A percentile compares a stretch with the other conserved stretches of the same genome.
Conservation (phyloP, 371 early-diverging fungal species). For the Nematocida ironsii region DNA sequence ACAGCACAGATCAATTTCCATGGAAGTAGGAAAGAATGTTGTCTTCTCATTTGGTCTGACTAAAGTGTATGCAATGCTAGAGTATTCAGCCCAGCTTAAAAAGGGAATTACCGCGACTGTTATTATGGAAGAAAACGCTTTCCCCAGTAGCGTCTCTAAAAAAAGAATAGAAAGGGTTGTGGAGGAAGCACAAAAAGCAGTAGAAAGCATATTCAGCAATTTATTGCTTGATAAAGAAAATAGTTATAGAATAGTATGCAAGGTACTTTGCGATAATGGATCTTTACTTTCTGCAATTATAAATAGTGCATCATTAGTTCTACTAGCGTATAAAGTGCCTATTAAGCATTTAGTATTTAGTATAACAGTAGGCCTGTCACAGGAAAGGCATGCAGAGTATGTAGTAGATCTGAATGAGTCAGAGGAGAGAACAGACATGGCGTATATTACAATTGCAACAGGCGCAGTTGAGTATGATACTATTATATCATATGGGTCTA, state of each 20-base stretch:
- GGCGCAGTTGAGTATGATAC: neutral
- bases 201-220: slow-evolving; percentile 16
- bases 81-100: slow-evolving; percentile 11
- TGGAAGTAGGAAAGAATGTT: neutral
- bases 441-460: slow-evolving; percentile 13
- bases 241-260: neutral
- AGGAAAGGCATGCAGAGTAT: neutral
- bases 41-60: slow-evolving; percentile 10
- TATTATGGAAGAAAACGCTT: slow-evolving; percentile 11
- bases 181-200: slow-evolving; percentile 7
- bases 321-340: slow-evolving; percentile 1
- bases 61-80: slow-evolving; percentile 1
- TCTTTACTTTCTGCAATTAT: slow-evolving; percentile 37
- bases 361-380: neutral
- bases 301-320: slow-evolving; percentile 29
- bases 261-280: slow-evolving; percentile 13
- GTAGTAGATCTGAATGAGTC: slow-evolving; percentile 28
- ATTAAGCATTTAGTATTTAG: slow-evolving; percentile 41
- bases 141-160: neutral
- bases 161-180: neutral
- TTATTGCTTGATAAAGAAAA: slow-evolving; percentile 24
- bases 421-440: slow-evolving; percentile 24
- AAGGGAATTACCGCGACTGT: slow-evolving; percentile 2
- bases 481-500: slow-evolving; percentile 12
- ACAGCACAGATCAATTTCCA: slow-evolving; percentile 15